Evolutionary conservation across 345 rosid genomes (phyloP), one percentile per base, ranked within the genome.

Genomic region (Eucalyptus tenuipes): DNA sequence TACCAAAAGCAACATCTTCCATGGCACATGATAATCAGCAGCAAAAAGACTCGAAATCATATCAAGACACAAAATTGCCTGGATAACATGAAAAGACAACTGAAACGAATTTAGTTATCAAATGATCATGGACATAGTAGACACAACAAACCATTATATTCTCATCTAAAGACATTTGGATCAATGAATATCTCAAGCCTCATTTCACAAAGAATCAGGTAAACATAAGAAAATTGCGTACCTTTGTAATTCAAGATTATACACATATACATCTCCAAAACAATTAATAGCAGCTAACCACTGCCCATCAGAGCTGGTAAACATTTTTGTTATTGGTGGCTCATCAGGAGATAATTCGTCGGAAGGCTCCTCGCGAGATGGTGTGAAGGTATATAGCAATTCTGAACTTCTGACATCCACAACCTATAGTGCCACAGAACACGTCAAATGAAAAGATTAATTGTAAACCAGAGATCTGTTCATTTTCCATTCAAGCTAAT

Each of bases 231-330:
- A 24, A 57, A 61, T 48, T 86, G 18, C 89, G 6, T 86, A 97
- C 99, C 99, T 96, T 87, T 91, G 96, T 82, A 93, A 95, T 91
- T 96, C 99, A 52, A 96, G 94, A 91, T 95, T 96, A 92, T 95
- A 97, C 85, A 96, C 81, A 85, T 96, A 96, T 45, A 96, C 90
- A 91, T 97, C 99, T 64, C 99, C 99, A 91, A 96, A 97, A 93
- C 99, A 97, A 89, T 96, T 97, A 87, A 95, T 82, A 37, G 99
- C 99, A 53, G 99, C 97, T 87, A 97, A 91, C 99, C 99, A 97
- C 91, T 95, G 98, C 90, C 96, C 97, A 94, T 96, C 98, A 87
- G 93, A 91, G 91, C 99, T 97, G 27, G 97, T 92, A 88, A 93
- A 95, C 97, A 97, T 90, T 93, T 94, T 97, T 88, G 98, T 97